Percentiles rank a stretch among this genome's conserved stretches.
Conservation (phyloP, 2,329 filamentous ascomycete genomes). For the Rhynchosporium agropyri region DNA sequence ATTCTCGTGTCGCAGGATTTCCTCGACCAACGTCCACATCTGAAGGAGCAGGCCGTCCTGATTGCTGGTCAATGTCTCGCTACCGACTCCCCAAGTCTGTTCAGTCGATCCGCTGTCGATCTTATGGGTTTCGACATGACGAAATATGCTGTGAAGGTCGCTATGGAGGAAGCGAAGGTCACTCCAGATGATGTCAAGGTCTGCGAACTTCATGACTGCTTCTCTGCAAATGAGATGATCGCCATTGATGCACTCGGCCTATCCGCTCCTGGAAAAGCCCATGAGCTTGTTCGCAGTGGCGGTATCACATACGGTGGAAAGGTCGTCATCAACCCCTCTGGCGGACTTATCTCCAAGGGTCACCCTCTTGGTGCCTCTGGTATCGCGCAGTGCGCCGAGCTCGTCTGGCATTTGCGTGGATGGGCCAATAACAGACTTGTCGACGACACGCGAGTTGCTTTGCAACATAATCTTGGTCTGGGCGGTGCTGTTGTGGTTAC, state of each 20-base stretch:
- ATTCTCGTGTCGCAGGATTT: slow-evolving; percentile 88
- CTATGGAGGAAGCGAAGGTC: slow-evolving; percentile 73
- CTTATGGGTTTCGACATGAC: slow-evolving; percentile 90
- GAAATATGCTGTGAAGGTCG: slow-evolving; percentile 66
- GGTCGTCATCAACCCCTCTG: slow-evolving; percentile 87
- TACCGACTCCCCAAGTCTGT: slow-evolving; percentile 81
- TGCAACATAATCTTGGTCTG: slow-evolving; percentile 93
- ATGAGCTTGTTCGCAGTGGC: slow-evolving; percentile 83
- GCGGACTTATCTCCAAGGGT: slow-evolving; percentile 93
- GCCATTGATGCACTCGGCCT: slow-evolving; percentile 85
- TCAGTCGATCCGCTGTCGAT: slow-evolving; percentile 80
- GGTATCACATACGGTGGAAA: slow-evolving; percentile 86
- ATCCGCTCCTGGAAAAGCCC: slow-evolving; percentile 77
- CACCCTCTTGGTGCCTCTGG: slow-evolving; percentile 93
- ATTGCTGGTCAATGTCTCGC: slow-evolving; percentile 86
- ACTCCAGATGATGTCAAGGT: slow-evolving; percentile 74
- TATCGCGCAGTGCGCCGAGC: slow-evolving; percentile 92
- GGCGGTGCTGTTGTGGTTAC: slow-evolving; percentile 90
- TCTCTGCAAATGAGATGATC: slow-evolving; percentile 92
- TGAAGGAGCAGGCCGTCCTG: slow-evolving; percentile 79
- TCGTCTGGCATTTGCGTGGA: slow-evolving; percentile 92
- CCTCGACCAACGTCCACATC: slow-evolving; percentile 80
- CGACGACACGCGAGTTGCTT: slow-evolving; percentile 67
- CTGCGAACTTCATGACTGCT: slow-evolving; percentile 95
- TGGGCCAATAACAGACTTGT: slow-evolving; percentile 91